These are phyloP conservation scores for Starmerella khaoyaiensis DNA, from an alignment of 805 yeast genomes.

Conservation along the genomic window DNA sequence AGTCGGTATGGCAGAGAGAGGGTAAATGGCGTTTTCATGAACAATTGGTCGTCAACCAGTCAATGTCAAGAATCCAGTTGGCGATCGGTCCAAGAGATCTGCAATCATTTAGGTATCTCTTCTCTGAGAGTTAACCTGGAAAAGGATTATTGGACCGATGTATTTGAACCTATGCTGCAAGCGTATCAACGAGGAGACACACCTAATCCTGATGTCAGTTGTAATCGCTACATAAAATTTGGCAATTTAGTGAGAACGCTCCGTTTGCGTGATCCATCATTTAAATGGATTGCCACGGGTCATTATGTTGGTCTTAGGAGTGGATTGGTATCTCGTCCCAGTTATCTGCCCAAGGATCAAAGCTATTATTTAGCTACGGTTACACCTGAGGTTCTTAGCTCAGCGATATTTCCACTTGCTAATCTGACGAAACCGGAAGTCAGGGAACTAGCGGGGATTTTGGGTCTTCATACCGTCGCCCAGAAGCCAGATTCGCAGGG, in stretches of 20 bases:
- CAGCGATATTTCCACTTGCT: slow-evolving; percentile 69
- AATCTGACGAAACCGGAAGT: slow-evolving; percentile 62
- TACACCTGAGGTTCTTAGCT: slow-evolving; percentile 33
- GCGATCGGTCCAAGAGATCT: slow-evolving; percentile 64
- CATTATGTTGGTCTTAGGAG: slow-evolving; percentile 28
- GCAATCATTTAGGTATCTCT: slow-evolving; percentile 47
- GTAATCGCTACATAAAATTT: slow-evolving; percentile 77
- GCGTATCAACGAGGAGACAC: slow-evolving; percentile 61
- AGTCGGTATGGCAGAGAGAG: slow-evolving; percentile 34
- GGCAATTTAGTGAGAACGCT: slow-evolving; percentile 49
- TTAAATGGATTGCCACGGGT: slow-evolving; percentile 78
- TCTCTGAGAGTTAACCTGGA: slow-evolving; percentile 74
- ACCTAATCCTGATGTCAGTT: slow-evolving; percentile 89
- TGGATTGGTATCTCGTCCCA: slow-evolving; percentile 18
- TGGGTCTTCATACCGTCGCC: slow-evolving; percentile 43
- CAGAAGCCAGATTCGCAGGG: slow-evolving; percentile 91
- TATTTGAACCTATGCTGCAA: slow-evolving; percentile 82
- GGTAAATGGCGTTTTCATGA: slow-evolving; percentile 81
- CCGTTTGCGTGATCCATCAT: slow-evolving; percentile 10
- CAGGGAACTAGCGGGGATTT: slow-evolving; percentile 47
- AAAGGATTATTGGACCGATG: slow-evolving; percentile 82
- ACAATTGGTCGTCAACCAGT: slow-evolving; percentile 58
- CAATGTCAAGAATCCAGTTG: slow-evolving; percentile 78
- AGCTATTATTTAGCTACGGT: slow-evolving; percentile 77
- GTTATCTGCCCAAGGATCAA: slow-evolving; percentile 61